Conservation (phyloP, 495 filamentous ascomycete genomes). For the Rostrohypoxylon terebratum region DNA sequence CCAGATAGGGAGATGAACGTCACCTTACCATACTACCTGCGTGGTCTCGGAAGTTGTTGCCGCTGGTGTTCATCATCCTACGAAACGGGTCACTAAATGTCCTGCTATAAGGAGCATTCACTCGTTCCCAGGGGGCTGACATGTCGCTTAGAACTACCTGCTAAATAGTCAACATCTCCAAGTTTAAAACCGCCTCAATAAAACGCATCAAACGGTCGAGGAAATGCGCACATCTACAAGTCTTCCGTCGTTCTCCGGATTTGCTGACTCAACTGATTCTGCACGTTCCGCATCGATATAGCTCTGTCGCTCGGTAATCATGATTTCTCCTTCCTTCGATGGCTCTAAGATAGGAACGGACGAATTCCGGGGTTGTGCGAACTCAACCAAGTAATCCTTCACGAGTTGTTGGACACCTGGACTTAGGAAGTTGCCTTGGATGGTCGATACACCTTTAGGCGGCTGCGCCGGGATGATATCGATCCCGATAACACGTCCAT, state of each 20-base stretch:
- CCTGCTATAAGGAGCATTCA: constrained; percentile 79
- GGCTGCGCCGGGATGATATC: constrained; percentile 94
- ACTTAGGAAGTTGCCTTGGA: constrained; percentile 92
- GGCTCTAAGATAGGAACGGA: constrained; percentile 31
- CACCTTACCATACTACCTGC: constrained; percentile 89
- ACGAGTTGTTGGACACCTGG: constrained; percentile 77
- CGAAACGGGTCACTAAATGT: constrained; percentile 90
- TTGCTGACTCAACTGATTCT: constrained; percentile 49
- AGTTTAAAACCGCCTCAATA: background rate
- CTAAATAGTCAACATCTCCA: constrained; percentile 26
- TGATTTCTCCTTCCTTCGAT: constrained; percentile 29
- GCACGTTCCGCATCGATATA: constrained; percentile 67
- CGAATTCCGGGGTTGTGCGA: constrained; percentile 55
- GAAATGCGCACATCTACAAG: constrained; percentile 76
- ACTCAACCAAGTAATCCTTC: constrained; percentile 76
- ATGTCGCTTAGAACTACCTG: constrained; percentile 94
- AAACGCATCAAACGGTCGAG: background rate
- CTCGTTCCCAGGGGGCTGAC: constrained; percentile 93
- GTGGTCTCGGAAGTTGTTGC: constrained; percentile 86
- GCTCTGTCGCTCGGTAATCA: constrained; percentile 55
- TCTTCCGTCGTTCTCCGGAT: constrained; percentile 53
- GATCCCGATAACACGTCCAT: constrained; percentile 86
- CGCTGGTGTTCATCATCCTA: constrained; percentile 99
- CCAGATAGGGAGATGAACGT: background rate
- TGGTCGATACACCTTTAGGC: constrained; percentile 86